Evolutionary conservation across 805 yeast genomes (phyloP).

Genomic region (Priceomyces carsonii): DNA sequence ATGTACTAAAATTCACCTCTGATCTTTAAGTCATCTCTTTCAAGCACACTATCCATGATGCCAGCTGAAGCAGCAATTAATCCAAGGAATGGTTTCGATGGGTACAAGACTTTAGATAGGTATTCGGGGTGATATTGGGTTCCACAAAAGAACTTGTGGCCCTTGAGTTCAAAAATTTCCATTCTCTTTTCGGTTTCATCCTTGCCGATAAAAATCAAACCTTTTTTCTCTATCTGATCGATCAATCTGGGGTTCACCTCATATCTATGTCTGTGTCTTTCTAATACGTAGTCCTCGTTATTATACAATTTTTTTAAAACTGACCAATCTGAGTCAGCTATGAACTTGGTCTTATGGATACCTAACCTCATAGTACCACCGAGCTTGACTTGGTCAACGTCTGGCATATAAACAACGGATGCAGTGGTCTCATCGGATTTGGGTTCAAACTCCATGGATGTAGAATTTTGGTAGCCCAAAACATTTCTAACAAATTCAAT

Average conservation of each 20-base stretch:
- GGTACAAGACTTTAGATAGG: conserved; percentile 92
- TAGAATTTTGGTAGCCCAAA: conserved; percentile 65
- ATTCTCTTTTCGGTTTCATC: conserved; percentile 90
- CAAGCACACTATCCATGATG: conserved; percentile 64
- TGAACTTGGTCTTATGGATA: conserved; percentile 84
- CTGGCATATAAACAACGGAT: conserved; percentile 96
- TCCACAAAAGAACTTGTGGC: conserved; percentile 90
- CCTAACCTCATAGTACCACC: conserved; percentile 99
- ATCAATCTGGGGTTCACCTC: conserved; percentile 91
- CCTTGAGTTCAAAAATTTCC: conserved; percentile 86
- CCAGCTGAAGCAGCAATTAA: conserved; percentile 94
- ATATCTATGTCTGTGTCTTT: conserved; percentile 98
- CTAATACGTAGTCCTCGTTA: conserved; percentile 63
- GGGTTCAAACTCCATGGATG: conserved; percentile 80
- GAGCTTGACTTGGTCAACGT: conserved; percentile 89
- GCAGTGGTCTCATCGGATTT: conserved; percentile 61
- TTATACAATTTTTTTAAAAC: conserved; percentile 79
- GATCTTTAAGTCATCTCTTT: conserved; percentile 40
- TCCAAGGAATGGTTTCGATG: conserved; percentile 95
- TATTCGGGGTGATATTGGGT: conserved; percentile 99
- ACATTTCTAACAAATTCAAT: conserved; percentile 88
- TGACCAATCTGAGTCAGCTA: conserved; percentile 63
- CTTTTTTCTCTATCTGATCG: conserved; percentile 67
- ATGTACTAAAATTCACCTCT: conserved; percentile 50
- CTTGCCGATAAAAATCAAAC: conserved; percentile 88